These are phyloP conservation scores for Chytriomyces sp. DNA, from an alignment of 192 early-diverging fungal genomes.

Conservation along the genomic window DNA sequence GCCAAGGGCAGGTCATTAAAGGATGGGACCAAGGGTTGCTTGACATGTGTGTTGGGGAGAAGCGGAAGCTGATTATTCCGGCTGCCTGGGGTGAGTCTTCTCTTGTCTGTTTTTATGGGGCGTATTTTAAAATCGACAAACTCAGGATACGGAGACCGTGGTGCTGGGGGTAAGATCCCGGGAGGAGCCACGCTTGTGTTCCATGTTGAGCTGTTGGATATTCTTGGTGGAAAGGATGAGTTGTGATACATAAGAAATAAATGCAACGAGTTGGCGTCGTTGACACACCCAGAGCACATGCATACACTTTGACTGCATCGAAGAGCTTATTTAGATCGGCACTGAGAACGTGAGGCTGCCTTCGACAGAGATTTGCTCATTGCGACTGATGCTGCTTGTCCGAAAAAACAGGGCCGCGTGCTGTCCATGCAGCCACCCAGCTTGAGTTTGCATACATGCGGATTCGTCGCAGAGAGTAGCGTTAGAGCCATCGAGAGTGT, in stretches of 20 bases:
- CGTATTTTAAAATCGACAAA: too few species aligned
- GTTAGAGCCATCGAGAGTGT: background rate
- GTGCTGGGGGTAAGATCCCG: conserved; percentile 53
- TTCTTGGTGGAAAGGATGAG: conserved; percentile 28
- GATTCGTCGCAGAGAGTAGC: background rate
- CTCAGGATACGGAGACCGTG: conserved; percentile 57
- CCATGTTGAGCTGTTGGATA: conserved; percentile 75
- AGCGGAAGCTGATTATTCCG: conserved; percentile 75
- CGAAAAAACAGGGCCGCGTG: conserved; percentile 75
- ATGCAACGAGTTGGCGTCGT: conserved; percentile 16
- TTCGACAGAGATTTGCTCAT: too few species aligned
- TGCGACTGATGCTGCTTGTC: background rate
- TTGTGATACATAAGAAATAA: conserved; percentile 40
- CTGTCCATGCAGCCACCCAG: conserved; percentile 60
- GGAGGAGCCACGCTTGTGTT: conserved; percentile 72
- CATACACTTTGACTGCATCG: conserved; percentile 68
- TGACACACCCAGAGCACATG: conserved; percentile 34
- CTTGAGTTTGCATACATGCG: conserved; percentile 17
- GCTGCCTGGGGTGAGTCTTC: background rate
- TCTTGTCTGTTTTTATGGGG: too few species aligned
- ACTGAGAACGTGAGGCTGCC: conserved; percentile 70
- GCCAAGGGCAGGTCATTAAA: conserved; percentile 66
- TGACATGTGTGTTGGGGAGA: conserved; percentile 83
- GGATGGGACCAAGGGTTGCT: conserved; percentile 79
- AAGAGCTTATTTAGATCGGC: conserved; percentile 87